phyloP scores from a whole-genome alignment of 306 rosid species.

The Gynostemma pentaphyllum region DNA sequence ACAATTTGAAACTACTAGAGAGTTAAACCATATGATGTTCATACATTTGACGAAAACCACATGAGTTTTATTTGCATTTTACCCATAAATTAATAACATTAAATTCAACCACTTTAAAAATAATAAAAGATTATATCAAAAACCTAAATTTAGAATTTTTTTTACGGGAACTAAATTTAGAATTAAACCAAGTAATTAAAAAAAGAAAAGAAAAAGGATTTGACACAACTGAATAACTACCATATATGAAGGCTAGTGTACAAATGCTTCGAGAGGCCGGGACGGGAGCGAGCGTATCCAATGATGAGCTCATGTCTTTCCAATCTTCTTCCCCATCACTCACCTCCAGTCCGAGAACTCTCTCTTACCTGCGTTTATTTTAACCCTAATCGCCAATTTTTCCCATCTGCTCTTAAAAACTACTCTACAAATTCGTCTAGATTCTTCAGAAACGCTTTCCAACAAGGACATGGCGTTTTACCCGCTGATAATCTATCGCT shows the following conservation, averaged over 20 bases:
- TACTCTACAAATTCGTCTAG: background rate
- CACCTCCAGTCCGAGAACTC: background rate
- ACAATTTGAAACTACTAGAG: too few relatives aligned
- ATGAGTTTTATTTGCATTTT: too few relatives aligned
- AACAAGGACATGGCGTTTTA: background rate
- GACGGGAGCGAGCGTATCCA: background rate
- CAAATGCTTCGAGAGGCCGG: background rate
- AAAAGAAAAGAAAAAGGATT: too few relatives aligned
- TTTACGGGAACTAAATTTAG: too few relatives aligned
- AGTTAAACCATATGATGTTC: too few relatives aligned
- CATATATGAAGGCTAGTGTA: background rate
- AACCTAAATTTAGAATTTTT: too few relatives aligned
- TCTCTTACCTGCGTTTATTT: background rate
- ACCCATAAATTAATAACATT: too few relatives aligned
- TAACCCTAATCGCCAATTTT: background rate
- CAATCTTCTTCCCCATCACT: background rate
- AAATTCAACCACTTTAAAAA: too few relatives aligned
- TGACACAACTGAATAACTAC: background rate
- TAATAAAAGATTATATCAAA: too few relatives aligned
- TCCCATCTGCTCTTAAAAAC: background rate
- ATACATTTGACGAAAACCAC: too few relatives aligned
- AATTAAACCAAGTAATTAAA: too few relatives aligned
- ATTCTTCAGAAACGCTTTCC: background rate
- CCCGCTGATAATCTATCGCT: background rate
- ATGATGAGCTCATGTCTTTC: background rate